Percentiles rank a stretch among this genome's conserved stretches.
These are phyloP conservation scores for Nakazawaea holstii DNA, from an alignment of 805 yeast species.

Conservation along the genomic window DNA sequence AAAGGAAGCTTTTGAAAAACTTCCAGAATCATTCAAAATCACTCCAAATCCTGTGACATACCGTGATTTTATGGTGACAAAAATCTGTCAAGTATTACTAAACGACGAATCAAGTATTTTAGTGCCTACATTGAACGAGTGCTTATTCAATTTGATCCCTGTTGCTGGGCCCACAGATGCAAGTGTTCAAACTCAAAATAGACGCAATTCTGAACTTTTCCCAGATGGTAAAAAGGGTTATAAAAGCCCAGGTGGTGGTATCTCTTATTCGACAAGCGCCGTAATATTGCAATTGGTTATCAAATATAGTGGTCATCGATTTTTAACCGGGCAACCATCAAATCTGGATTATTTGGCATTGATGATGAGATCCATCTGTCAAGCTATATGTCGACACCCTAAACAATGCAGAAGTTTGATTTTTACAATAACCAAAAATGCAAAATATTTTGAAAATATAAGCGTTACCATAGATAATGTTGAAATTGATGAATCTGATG, in stretches of 20 bases:
- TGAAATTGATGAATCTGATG: background rate
- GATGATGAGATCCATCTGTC: conserved; percentile 49
- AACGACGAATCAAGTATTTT: conserved; percentile 28
- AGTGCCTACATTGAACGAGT: conserved; percentile 49
- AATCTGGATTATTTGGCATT: conserved; percentile 57
- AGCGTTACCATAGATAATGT: conserved; percentile 9
- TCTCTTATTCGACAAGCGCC: conserved; percentile 46
- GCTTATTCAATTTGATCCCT: conserved; percentile 57
- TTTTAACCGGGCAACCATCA: conserved; percentile 31
- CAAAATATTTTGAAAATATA: conserved; percentile 8
- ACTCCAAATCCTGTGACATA: conserved; percentile 40
- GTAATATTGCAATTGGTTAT: conserved; percentile 37
- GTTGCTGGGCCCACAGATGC: conserved; percentile 18
- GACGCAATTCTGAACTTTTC: conserved; percentile 12
- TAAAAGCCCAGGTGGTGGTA: conserved; percentile 28
- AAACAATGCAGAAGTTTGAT: conserved; percentile 49
- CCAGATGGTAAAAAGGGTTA: conserved; percentile 10
- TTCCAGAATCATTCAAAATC: conserved; percentile 49
- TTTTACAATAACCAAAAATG: conserved; percentile 39
- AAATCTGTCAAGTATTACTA: conserved; percentile 38
- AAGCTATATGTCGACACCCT: conserved; percentile 45
- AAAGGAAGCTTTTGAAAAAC: conserved; percentile 32
- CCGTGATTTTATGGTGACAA: conserved; percentile 58
- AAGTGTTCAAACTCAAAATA: conserved; percentile 1
- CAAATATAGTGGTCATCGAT: conserved; percentile 30